Percentiles rank a stretch among this genome's conserved stretches.
phyloP scores from a whole-genome alignment of 108 stramenopile genomes.

The Nannochloropsis salina region DNA sequence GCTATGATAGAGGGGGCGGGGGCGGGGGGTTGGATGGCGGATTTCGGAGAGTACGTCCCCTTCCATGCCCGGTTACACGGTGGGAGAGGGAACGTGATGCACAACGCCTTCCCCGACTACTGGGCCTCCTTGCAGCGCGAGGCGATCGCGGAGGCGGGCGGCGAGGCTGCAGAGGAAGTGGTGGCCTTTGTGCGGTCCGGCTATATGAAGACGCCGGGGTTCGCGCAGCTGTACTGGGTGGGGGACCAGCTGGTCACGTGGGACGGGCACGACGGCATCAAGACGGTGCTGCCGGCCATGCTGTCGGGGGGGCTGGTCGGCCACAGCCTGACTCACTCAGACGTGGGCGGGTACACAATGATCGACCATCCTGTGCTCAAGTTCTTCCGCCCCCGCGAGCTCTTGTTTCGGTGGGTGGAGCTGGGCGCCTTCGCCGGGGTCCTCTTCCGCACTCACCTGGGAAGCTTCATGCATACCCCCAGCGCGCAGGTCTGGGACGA shows the following conservation, averaged over 20 bases:
- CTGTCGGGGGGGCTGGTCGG: constrained; percentile 57
- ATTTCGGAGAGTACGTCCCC: constrained; percentile 53
- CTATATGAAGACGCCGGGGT: constrained; percentile 44
- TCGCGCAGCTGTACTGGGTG: constrained; percentile 44
- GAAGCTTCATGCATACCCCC: constrained; percentile 24
- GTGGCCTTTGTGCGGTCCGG: constrained; percentile 53
- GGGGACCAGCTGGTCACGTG: constrained; percentile 50
- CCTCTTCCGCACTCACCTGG: constrained; percentile 56
- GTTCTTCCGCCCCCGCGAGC: constrained; percentile 46
- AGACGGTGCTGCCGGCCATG: constrained; percentile 46
- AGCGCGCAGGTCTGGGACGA: constrained; percentile 47
- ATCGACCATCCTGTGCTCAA: constrained; percentile 14
- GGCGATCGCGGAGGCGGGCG: constrained; percentile 47
- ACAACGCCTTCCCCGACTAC: constrained; percentile 54
- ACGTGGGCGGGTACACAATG: constrained; percentile 49
- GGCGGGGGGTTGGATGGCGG: constrained; percentile 57
- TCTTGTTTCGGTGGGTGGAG: constrained; percentile 59
- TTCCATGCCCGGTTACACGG: constrained; percentile 40
- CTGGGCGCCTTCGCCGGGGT: constrained; percentile 53
- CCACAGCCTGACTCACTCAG: constrained; percentile 53
- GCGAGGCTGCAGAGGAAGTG: constrained; percentile 33
- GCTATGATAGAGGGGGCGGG: constrained; percentile 44
- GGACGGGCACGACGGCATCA: constrained; percentile 42
- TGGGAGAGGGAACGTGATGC: constrained; percentile 28
- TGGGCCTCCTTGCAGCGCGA: constrained; percentile 56